Percentiles rank a stretch among this genome's conserved stretches.
Conservation (phyloP, 2,329 filamentous ascomycete species). For the Diaporthe sp. region DNA sequence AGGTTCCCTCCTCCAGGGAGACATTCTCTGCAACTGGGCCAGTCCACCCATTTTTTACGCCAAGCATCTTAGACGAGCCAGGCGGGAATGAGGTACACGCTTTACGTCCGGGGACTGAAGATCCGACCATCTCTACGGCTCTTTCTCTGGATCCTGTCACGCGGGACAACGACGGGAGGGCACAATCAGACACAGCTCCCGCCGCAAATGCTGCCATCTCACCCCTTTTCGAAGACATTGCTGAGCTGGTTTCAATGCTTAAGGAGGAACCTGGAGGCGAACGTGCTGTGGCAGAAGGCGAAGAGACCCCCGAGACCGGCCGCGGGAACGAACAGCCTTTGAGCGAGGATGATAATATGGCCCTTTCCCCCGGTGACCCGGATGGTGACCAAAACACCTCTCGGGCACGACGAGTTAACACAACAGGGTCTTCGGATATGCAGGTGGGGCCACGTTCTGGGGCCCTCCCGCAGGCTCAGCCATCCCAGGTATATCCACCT, state of each 20-base stretch:
- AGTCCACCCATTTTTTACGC: background rate
- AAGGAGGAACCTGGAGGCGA: background rate
- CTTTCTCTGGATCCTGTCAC: background rate
- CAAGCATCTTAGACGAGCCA: background rate
- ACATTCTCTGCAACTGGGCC: too few species aligned
- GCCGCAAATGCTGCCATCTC: background rate
- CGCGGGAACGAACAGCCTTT: background rate
- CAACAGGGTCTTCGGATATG: background rate
- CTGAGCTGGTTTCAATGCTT: background rate
- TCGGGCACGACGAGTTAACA: background rate
- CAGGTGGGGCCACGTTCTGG: background rate
- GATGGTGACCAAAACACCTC: background rate
- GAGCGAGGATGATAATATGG: constrained; percentile 14
- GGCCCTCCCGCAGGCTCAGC: too few species aligned
- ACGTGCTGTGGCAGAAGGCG: background rate
- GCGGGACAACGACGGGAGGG: background rate
- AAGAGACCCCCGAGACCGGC: background rate
- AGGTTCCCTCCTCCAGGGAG: too few species aligned
- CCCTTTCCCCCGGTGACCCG: background rate
- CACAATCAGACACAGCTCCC: background rate
- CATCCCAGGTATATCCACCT: background rate
- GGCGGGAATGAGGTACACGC: background rate
- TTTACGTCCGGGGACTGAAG: background rate
- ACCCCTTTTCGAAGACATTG: background rate
- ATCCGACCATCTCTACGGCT: background rate